Base-by-base conservation (phyloP, 1,284 basidiomycete species). In the Apiotrichum mycotoxinovorans region DNA sequence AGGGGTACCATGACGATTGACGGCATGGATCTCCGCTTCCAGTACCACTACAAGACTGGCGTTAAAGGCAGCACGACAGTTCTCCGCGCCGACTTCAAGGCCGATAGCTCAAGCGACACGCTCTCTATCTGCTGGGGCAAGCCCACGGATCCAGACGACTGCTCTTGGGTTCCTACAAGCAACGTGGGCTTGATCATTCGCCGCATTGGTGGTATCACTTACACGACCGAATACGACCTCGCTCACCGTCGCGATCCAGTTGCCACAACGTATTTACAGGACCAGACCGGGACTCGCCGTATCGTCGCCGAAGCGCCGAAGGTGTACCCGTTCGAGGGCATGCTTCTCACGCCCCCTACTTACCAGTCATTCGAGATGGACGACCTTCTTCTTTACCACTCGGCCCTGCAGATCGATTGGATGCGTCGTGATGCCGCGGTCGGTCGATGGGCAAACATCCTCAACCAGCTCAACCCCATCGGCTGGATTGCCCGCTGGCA, bases 81-180 rank as follows among this genome's bases (percentile, higher is more conserved):
- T 9, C 44, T 56, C 7, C 49, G 55, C 22, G 55, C 55, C 18
- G 55, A 56, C 50, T 56, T 47, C 45, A 20, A 1, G 33, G 35
- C 37, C 44, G 37, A 12, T 26, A n/a, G n/a, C n/a, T n/a, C n/a
- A n/a, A 44, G 42, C 20, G 33, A 56, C 38, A 34, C 30, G 17
- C 37, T 56, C 12, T 51, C 49, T 30, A 44, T 56, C 37, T 56
- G 51, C 35, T 56, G 55, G 55, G 55, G 55, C 49, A 51, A 51
- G 23, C 55, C 55, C 1, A 33, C 48, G 26, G 38, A 47, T 30
- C 27, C 27, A 0, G 50, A 56, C 26, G 48, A 56, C 44, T 56
- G 41, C 45, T 47, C 50, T 7, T 56, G 55, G 55, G 55, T 56
- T 2, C 49, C 55, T 20, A 51, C 55, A 3, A 51, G 48, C 50